These are phyloP conservation scores for Piedraia hortae DNA, from an alignment of 2,329 filamentous ascomycete species.

Conservation along the genomic window DNA sequence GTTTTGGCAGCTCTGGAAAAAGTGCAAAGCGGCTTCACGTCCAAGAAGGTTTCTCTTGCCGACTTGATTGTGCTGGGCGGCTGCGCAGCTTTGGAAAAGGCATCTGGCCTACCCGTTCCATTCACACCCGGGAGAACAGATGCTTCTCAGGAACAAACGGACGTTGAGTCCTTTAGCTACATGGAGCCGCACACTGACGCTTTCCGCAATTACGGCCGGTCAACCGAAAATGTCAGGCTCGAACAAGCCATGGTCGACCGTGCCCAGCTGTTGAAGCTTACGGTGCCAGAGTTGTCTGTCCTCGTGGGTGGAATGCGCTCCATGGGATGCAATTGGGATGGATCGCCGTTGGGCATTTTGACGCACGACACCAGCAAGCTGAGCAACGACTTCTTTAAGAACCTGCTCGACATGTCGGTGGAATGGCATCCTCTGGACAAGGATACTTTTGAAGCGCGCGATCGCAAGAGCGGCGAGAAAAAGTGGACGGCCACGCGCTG, in stretches of 20 bases:
- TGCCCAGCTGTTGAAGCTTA: constrained; percentile 41
- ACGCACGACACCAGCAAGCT: constrained; percentile 39
- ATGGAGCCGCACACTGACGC: constrained; percentile 45
- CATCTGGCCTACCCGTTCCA: constrained; percentile 34
- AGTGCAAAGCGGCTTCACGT: constrained; percentile 40
- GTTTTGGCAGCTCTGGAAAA: constrained; percentile 33
- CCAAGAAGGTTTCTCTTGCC: constrained; percentile 49
- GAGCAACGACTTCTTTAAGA: constrained; percentile 61
- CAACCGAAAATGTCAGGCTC: constrained; percentile 29
- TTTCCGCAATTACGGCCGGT: constrained; percentile 53
- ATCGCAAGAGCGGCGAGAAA: constrained; percentile 35
- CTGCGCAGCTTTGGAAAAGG: constrained; percentile 43
- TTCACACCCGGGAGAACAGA: constrained; percentile 49
- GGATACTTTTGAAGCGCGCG: constrained; percentile 34
- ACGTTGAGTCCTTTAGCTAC: constrained; percentile 32
- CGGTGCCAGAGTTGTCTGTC: constrained; percentile 41
- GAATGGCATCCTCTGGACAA: constrained; percentile 31
- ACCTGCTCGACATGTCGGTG: constrained; percentile 40
- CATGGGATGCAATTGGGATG: constrained; percentile 43
- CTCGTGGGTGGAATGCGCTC: constrained; percentile 45
- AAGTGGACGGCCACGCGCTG: constrained; percentile 43
- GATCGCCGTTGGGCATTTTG: constrained; percentile 37
- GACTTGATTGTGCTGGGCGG: constrained; percentile 57
- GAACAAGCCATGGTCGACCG: constrained; percentile 47
- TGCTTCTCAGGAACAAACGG: constrained; percentile 44